Evolutionary conservation across 2,329 filamentous ascomycete species (phyloP).

Genomic region (Claviceps maximensis): DNA sequence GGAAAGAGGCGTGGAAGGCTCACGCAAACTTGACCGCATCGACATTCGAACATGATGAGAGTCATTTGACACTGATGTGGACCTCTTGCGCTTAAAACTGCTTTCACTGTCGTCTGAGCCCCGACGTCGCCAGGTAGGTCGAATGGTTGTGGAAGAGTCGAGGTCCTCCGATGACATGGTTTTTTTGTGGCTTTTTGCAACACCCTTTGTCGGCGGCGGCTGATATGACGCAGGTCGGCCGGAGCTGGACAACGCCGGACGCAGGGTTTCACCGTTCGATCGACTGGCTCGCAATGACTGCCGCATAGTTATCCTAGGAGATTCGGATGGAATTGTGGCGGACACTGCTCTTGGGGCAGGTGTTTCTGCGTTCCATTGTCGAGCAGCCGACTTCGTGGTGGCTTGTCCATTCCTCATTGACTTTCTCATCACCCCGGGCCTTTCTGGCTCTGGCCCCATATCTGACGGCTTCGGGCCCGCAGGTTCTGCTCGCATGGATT

Average conservation of each 20-base stretch:
- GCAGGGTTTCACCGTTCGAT: conserved; percentile 1
- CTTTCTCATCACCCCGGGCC: conserved; percentile 19
- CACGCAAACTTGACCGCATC: conserved; percentile 41
- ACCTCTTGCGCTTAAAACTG: conserved; percentile 61
- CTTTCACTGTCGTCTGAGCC: conserved; percentile 60
- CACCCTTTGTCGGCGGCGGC: conserved; percentile 8
- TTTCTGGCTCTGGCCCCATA: conserved; percentile 3
- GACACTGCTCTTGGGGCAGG: not conserved
- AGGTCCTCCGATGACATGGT: conserved; percentile 15
- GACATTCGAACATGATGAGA: conserved; percentile 56
- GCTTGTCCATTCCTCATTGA: conserved; percentile 15
- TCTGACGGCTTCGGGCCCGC: conserved; percentile 6
- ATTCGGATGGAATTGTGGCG: not conserved
- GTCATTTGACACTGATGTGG: conserved; percentile 23
- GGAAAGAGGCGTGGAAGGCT: conserved; percentile 17
- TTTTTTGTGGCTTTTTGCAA: conserved; percentile 11
- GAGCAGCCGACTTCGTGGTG: not conserved
- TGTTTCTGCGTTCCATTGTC: not conserved
- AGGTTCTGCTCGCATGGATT: conserved; percentile 31
- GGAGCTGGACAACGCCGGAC: conserved; percentile 6
- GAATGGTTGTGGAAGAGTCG: conserved; percentile 11
- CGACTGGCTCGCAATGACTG: conserved; percentile 13
- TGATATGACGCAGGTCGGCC: conserved; percentile 20
- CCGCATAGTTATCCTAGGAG: conserved; percentile 10
- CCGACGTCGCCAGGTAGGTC: conserved; percentile 33